Evolutionary conservation across 2,329 filamentous ascomycete species (phyloP).

Genomic region (Beauveria australis): DNA sequence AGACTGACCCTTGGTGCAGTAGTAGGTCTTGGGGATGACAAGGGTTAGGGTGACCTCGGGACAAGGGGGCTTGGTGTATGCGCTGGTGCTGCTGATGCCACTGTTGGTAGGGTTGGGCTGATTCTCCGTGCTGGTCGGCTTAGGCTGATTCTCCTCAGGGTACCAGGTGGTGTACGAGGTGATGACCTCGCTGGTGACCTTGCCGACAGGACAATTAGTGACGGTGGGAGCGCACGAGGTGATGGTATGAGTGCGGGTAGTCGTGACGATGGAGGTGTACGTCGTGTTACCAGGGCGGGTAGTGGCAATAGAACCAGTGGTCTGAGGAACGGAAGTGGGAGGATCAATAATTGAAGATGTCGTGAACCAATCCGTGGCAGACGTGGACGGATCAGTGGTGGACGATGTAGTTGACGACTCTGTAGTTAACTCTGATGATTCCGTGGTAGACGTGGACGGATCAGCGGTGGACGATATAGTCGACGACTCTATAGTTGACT

Average conservation of each 20-base stretch:
- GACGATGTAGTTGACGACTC: too few species aligned
- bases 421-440: too few species aligned
- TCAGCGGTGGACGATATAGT: too few species aligned
- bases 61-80: slow-evolving; percentile 11
- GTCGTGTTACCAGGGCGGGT: slow-evolving; percentile 11
- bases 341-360: too few species aligned
- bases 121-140: slow-evolving; percentile 1
- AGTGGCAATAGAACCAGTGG: slow-evolving; percentile 1
- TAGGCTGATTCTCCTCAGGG: slow-evolving; percentile 20
- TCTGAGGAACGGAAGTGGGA: background rate
- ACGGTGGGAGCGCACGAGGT: slow-evolving; percentile 44
- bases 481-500: too few species aligned
- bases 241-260: slow-evolving; percentile 41
- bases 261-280: slow-evolving; percentile 26
- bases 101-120: background rate
- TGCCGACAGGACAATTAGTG: slow-evolving; percentile 37
- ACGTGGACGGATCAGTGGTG: too few species aligned
- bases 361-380: background rate
- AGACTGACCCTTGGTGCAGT: slow-evolving; percentile 19
- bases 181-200: slow-evolving; percentile 26
- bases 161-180: slow-evolving; percentile 29
- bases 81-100: slow-evolving; percentile 9
- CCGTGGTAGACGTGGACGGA: too few species aligned
- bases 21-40: slow-evolving; percentile 22
- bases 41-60: slow-evolving; percentile 20